These are phyloP conservation scores for Drosera spatulata DNA, from an alignment of 179 eudicot genomes.

Conservation along the genomic window DNA sequence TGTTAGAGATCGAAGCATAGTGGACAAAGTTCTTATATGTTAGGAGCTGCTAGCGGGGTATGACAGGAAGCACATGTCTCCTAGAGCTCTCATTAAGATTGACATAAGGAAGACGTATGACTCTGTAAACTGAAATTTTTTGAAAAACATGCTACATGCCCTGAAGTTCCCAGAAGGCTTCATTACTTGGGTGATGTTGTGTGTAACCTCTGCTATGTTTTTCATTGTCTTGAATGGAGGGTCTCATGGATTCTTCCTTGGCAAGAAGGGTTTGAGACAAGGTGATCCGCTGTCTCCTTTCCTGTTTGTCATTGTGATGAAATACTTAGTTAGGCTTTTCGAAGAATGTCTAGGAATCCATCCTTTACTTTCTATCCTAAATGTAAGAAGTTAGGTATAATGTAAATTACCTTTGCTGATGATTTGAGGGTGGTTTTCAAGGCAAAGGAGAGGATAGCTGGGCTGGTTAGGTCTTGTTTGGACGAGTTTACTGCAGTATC, in stretches of 20 bases:
- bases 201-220: background rate
- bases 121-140: background rate
- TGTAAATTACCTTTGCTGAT: too few species aligned
- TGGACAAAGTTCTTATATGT: background rate
- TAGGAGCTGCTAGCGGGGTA: background rate
- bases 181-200: background rate
- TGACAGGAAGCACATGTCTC: background rate
- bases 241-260: background rate
- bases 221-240: background rate
- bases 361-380: too few species aligned
- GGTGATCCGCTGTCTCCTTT: background rate
- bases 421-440: too few species aligned
- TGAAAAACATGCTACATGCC: background rate
- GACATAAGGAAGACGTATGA: conserved; percentile 6
- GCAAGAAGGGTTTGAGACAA: background rate
- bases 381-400: too few species aligned
- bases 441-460: too few species aligned
- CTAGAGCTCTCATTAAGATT: background rate
- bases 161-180: background rate
- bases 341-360: too few species aligned
- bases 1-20: background rate
- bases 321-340: background rate
- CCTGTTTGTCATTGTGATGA: background rate
- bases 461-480: background rate
- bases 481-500: background rate